These are phyloP conservation scores for Ustilago lituana DNA, from an alignment of 1,284 basidiomycete genomes.

Conservation along the genomic window DNA sequence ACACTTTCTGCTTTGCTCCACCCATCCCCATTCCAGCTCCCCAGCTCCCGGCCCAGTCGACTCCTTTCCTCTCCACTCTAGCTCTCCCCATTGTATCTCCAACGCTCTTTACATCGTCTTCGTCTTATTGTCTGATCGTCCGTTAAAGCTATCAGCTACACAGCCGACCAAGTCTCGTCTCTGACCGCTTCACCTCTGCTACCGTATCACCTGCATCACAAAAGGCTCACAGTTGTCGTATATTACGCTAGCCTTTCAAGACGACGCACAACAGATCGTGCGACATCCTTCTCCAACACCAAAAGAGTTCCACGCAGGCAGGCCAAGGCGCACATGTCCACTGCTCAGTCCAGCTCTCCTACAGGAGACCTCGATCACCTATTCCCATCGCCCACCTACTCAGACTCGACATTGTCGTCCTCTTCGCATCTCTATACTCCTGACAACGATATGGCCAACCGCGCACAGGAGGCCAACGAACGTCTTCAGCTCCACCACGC, in stretches of 20 bases:
- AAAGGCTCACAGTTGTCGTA: neutral
- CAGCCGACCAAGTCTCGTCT: neutral
- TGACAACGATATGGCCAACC: slow-evolving; percentile 26
- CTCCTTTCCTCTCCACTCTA: neutral
- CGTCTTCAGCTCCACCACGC: slow-evolving; percentile 31
- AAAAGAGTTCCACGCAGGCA: neutral
- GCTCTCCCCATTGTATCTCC: neutral
- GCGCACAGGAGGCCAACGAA: slow-evolving; percentile 13
- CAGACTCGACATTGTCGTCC: slow-evolving; percentile 44
- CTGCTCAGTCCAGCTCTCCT: slow-evolving; percentile 38
- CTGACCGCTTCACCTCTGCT: slow-evolving; percentile 6
- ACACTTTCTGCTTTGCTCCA: neutral
- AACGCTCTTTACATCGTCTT: slow-evolving; percentile 8
- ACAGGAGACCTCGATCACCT: slow-evolving; percentile 35
- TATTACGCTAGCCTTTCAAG: neutral
- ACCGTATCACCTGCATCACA: slow-evolving; percentile 1
- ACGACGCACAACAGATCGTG: slow-evolving; percentile 2
- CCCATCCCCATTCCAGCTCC: neutral
- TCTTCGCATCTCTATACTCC: slow-evolving; percentile 51
- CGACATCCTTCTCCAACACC: slow-evolving; percentile 1
- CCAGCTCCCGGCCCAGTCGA: neutral
- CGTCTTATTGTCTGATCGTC: slow-evolving; percentile 14
- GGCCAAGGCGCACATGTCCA: slow-evolving; percentile 32
- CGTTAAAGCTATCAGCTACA: neutral
- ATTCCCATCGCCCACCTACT: slow-evolving; percentile 51